Evolutionary conservation across 2,329 filamentous ascomycete species (phyloP).

Genomic region (Elsinoe arachidis): DNA sequence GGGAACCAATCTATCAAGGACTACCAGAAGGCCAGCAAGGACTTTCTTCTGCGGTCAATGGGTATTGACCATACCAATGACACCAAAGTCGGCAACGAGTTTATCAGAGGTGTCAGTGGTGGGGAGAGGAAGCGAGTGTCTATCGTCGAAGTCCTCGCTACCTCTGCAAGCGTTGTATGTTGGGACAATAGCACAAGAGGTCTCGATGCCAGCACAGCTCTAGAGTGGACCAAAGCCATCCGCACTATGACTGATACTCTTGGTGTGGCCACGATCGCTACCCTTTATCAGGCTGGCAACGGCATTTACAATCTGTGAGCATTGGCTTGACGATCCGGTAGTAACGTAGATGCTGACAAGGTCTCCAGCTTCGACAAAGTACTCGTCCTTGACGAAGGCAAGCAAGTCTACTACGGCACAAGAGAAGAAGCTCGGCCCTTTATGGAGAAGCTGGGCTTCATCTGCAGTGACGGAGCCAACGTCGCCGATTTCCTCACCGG

Average conservation of each 20-base stretch:
- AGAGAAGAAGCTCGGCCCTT: conserved; percentile 51
- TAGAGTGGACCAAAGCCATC: conserved; percentile 51
- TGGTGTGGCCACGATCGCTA: conserved; percentile 53
- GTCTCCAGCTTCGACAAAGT: conserved; percentile 54
- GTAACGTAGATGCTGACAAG: neutral
- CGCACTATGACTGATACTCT: conserved; percentile 55
- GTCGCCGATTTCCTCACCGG: conserved; percentile 58
- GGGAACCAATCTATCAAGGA: conserved; percentile 31
- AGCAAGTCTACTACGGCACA: conserved; percentile 57
- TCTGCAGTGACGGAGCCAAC: conserved; percentile 54
- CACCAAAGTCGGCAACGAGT: conserved; percentile 61
- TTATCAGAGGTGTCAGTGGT: conserved; percentile 57
- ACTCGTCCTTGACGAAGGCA: conserved; percentile 57
- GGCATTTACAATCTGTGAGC: conserved; percentile 52
- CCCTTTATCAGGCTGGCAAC: conserved; percentile 62
- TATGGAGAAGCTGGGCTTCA: conserved; percentile 57
- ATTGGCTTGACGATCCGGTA: too few species aligned
- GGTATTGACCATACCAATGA: conserved; percentile 51
- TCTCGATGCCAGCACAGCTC: conserved; percentile 56
- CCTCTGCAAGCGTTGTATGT: conserved; percentile 51
- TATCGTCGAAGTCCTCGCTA: conserved; percentile 56
- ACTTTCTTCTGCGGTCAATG: conserved; percentile 51
- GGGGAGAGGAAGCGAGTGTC: conserved; percentile 62
- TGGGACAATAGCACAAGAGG: conserved; percentile 62
- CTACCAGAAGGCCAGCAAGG: conserved; percentile 38